phyloP scores from a whole-genome alignment of 192 early-diverging fungal species.

The Coemansia asiatica region DNA sequence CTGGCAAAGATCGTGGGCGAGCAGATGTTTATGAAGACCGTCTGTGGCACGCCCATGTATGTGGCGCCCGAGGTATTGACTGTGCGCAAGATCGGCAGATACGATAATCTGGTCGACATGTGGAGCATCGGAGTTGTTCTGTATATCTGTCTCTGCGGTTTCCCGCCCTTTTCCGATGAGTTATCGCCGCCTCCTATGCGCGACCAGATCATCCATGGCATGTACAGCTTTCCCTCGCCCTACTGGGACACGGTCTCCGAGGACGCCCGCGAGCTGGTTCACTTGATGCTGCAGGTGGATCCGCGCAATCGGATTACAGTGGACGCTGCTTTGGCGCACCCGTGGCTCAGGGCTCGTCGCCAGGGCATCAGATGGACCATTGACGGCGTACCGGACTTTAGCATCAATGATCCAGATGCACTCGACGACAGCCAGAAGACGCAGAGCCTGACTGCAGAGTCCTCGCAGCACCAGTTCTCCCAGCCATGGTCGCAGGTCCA shows the following conservation, averaged over 20 bases:
- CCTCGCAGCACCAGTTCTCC: conserved; percentile 25
- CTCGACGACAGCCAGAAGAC: conserved; percentile 47
- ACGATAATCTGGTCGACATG: conserved; percentile 80
- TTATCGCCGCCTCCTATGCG: conserved; percentile 61
- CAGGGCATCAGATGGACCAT: conserved; percentile 30
- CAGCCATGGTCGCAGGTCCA: conserved; percentile 22
- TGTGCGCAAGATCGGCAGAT: conserved; percentile 68
- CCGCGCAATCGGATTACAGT: conserved; percentile 55
- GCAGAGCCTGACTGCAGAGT: conserved; percentile 45
- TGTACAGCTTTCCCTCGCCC: conserved; percentile 74
- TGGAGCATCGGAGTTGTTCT: conserved; percentile 95
- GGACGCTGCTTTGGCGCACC: conserved; percentile 57
- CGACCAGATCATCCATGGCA: conserved; percentile 65
- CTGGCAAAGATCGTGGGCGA: conserved; percentile 80
- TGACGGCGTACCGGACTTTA: conserved; percentile 27
- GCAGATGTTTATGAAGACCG: conserved; percentile 72
- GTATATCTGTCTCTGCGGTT: conserved; percentile 90
- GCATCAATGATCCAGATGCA: conserved; percentile 40
- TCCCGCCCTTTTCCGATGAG: conserved; percentile 78
- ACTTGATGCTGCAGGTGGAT: conserved; percentile 54
- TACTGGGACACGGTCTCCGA: conserved; percentile 77
- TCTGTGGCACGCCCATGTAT: conserved; percentile 91
- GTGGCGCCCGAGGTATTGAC: conserved; percentile 89
- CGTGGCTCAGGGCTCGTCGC: conserved; percentile 54
- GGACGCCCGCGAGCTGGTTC: conserved; percentile 59